phyloP scores from a whole-genome alignment of 768 basidiomycete species.

The Rhodotorula diobovata region DNA sequence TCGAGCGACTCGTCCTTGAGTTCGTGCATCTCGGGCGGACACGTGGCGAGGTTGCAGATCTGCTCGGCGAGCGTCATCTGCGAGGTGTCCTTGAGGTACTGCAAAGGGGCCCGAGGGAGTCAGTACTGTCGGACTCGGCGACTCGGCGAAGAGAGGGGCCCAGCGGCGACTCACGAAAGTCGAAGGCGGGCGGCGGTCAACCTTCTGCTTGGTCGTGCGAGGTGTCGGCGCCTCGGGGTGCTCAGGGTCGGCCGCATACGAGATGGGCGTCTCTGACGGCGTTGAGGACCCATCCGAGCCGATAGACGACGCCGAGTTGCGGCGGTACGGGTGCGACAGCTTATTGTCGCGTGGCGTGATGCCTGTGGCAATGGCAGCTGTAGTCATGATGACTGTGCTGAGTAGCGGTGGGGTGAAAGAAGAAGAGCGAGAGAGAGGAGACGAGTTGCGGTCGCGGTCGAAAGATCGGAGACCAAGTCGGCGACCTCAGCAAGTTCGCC shows the following conservation, averaged over 20 bases:
- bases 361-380: background rate
- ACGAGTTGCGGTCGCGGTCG: background rate
- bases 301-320: constrained; percentile 11
- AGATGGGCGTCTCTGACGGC: constrained; percentile 12
- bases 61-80: constrained; percentile 27
- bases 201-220: constrained; percentile 9
- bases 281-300: constrained; percentile 2
- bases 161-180: constrained; percentile 9
- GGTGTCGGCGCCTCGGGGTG: background rate
- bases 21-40: constrained; percentile 22
- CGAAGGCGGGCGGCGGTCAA: constrained; percentile 13
- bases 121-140: background rate
- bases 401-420: background rate
- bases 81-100: constrained; percentile 24
- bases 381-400: background rate
- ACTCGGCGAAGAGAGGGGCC: background rate
- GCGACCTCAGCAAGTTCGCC: background rate
- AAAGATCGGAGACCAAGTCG: background rate
- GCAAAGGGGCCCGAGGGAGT: background rate
- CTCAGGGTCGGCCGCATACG: constrained; percentile 17
- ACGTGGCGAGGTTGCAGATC: constrained; percentile 28
- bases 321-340: background rate
- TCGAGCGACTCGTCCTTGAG: constrained; percentile 22
- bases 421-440: background rate
- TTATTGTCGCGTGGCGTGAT: background rate